Evolutionary conservation across 2,329 filamentous ascomycete genomes (phyloP), one percentile per base, ranked within the genome.

Genomic region (Apiospora hydei): DNA sequence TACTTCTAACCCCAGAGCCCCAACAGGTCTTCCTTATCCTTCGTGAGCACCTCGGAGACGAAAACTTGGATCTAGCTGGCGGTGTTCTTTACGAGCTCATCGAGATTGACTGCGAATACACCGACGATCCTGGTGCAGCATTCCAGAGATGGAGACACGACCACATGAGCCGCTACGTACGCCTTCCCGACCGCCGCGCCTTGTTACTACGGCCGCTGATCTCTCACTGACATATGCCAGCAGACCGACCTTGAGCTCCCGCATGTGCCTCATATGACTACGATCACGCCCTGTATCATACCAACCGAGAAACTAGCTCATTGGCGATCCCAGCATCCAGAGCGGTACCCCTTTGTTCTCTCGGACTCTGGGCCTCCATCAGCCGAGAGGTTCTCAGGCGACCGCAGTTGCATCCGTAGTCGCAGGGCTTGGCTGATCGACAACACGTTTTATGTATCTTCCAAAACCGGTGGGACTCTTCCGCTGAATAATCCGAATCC

Each of bases 71-170:
- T 64, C 75, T 83, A 30, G 82, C 84, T 16, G 81, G 82, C 44
- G 85, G 84, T 6, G 84, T 86, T 4, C 78, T 85, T 10, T 85
- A 86, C 72, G 85, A 86, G 74, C 75, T 86, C 71, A 85, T 86
- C 47, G 84, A 86, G 74, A 78, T 86, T 46, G 84, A 85, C 74
- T 84, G 83, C 70, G 79, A 82, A 49, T 77, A 84, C 73, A 84
- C 83, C 1, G 83, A 85, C 64, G 85, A 85, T 69, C 81, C 83
- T 47, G 83, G 84, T 21, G 83, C 83, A 21, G 83, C 84, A 30
- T 86, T 85, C 72, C 84, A 85, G 74, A 80, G 84, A 26, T 86
- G 84, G 84, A 83, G 83, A 73, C 76, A 84, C 71, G 81, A 85
- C 64, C 84, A 86, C 72, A 79, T 85, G 76, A 82, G 80, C 30